Evolutionary conservation across 2,329 filamentous ascomycete species (phyloP).

Genomic region (Monilinia vaccinii-corymbosi): DNA sequence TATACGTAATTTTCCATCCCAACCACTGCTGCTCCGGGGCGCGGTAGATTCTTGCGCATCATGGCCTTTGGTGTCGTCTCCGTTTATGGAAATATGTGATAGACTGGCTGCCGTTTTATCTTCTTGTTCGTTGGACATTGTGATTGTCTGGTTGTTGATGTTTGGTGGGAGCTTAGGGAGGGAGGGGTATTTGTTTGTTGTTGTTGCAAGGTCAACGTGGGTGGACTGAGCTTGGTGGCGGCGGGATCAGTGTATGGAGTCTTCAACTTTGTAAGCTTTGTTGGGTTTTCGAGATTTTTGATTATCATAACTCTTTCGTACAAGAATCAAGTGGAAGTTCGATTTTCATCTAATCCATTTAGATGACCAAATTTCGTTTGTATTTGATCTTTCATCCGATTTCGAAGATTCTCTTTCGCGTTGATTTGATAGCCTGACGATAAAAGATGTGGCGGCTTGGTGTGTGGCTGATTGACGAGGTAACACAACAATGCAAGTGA

Average conservation of each 20-base stretch:
- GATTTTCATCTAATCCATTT: neutral
- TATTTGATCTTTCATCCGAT: neutral
- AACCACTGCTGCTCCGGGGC: constrained; percentile 54
- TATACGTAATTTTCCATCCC: constrained; percentile 76
- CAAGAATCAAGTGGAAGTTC: neutral
- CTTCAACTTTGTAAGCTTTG: neutral
- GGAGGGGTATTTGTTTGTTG: neutral
- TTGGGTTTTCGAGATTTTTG: neutral
- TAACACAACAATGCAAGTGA: neutral
- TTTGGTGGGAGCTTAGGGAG: neutral
- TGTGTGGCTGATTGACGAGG: too few species aligned
- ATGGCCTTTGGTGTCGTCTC: constrained; percentile 20
- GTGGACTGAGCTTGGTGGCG: neutral
- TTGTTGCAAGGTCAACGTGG: neutral
- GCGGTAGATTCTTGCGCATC: constrained; percentile 19
- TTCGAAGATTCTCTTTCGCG: neutral
- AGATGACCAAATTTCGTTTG: neutral
- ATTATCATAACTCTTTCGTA: neutral
- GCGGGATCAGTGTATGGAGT: too few species aligned
- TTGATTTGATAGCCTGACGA: neutral
- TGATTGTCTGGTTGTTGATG: neutral
- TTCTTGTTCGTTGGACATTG: constrained; percentile 16
- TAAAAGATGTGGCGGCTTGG: neutral
- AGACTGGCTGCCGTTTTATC: constrained; percentile 18
- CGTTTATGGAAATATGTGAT: constrained; percentile 22